A percentile compares a stretch with the other conserved stretches of the same genome.
phyloP scores from a whole-genome alignment of 306 rosid species.

The Lathyrus sativus region DNA sequence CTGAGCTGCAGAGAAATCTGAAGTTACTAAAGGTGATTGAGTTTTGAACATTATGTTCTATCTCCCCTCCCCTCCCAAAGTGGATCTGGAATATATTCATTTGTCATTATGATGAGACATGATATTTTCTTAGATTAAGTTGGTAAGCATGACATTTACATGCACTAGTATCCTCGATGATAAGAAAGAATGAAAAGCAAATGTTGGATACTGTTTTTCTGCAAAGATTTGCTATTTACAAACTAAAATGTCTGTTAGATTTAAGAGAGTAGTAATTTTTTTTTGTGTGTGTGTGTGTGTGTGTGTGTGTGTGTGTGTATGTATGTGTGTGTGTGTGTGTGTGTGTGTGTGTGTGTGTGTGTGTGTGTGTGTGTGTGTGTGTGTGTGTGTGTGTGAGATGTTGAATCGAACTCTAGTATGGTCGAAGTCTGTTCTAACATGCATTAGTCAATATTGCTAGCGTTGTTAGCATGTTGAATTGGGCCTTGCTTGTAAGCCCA shows the following conservation, averaged over 20 bases:
- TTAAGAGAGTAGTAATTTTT: slow-evolving; percentile 1
- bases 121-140: slow-evolving; percentile 15
- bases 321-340: too few relatives aligned
- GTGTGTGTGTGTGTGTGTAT: too few relatives aligned
- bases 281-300: too few relatives aligned
- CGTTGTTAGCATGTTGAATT: too few relatives aligned
- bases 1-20: slow-evolving; percentile 72
- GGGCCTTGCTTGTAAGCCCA: too few relatives aligned
- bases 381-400: too few relatives aligned
- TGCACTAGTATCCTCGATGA: slow-evolving; percentile 9
- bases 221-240: not conserved
- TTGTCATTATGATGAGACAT: not conserved
- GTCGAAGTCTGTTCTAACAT: too few relatives aligned
- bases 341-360: too few relatives aligned
- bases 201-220: slow-evolving; percentile 13
- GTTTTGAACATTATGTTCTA: slow-evolving; percentile 1
- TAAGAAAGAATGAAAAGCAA: slow-evolving; percentile 1
- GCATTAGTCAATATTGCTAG: too few relatives aligned
- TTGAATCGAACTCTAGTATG: too few relatives aligned
- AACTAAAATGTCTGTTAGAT: not conserved
- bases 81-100: not conserved
- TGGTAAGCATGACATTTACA: not conserved
- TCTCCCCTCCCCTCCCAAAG: not conserved
- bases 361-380: too few relatives aligned
- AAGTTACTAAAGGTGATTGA: slow-evolving; percentile 68